These are phyloP conservation scores for Leonotis leonurus DNA, from an alignment of 257 asterid species.

Conservation along the genomic window DNA sequence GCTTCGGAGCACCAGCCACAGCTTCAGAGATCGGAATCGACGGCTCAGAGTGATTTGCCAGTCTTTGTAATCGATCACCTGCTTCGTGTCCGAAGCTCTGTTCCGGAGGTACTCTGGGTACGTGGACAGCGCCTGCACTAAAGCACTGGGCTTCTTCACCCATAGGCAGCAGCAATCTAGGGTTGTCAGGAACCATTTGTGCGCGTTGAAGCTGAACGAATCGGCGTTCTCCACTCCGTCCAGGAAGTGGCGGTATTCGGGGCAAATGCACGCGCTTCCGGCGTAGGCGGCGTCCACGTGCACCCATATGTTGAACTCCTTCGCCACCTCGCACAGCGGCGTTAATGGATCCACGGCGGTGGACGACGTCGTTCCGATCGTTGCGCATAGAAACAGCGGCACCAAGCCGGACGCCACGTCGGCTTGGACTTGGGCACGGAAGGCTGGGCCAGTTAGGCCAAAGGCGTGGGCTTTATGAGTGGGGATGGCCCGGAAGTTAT, in stretches of 20 bases:
- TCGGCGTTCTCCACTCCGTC: conserved; percentile 62
- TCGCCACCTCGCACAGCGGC: conserved; percentile 45
- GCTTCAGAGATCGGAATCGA: conserved; percentile 56
- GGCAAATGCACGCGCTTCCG: conserved; percentile 66
- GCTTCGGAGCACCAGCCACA: conserved; percentile 64
- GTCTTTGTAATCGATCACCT: conserved; percentile 76
- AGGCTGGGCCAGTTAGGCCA: conserved; percentile 30
- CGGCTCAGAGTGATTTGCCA: conserved; percentile 77
- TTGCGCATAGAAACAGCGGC: conserved; percentile 56
- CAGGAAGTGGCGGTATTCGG: conserved; percentile 58
- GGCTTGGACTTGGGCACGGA: conserved; percentile 30
- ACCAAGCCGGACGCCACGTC: conserved; percentile 44
- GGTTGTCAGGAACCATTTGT: conserved; percentile 67
- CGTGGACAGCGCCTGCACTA: conserved; percentile 53
- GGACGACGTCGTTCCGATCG: conserved; percentile 62
- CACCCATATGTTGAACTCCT: conserved; percentile 51
- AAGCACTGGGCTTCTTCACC: conserved; percentile 59
- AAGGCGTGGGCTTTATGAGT: conserved; percentile 30
- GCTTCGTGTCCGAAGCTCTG: conserved; percentile 52
- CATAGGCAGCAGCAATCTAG: conserved; percentile 78
- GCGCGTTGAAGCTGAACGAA: conserved; percentile 72
- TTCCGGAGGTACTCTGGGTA: conserved; percentile 54
- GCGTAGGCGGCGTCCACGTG: conserved; percentile 79
- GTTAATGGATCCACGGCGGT: conserved; percentile 57
- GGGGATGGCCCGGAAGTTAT: conserved; percentile 41